Evolutionary conservation across 2,329 filamentous ascomycete species (phyloP).

Genomic region (Volutella citrinella): DNA sequence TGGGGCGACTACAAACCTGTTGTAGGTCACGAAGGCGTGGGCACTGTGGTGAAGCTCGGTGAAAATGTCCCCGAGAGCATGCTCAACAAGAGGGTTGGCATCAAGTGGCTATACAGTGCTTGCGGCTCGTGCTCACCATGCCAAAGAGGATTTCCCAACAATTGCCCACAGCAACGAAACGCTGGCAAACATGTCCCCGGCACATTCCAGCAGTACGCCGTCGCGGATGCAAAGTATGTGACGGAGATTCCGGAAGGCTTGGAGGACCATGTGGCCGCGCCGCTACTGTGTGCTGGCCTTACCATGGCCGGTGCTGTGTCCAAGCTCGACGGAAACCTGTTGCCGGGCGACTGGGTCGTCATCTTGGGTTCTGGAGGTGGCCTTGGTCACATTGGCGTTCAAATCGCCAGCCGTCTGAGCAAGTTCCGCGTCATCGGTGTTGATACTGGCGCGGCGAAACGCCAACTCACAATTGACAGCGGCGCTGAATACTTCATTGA

Average conservation of each 20-base stretch:
- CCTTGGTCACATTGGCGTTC: slow-evolving; percentile 31
- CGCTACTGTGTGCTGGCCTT: slow-evolving; percentile 30
- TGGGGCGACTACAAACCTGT: slow-evolving; percentile 25
- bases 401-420: slow-evolving; percentile 23
- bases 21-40: slow-evolving; percentile 31
- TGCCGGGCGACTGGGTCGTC: slow-evolving; percentile 26
- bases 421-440: slow-evolving; percentile 25
- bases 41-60: slow-evolving; percentile 28
- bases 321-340: slow-evolving; percentile 10
- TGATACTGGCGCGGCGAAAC: slow-evolving; percentile 22
- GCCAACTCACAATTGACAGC: slow-evolving; percentile 16
- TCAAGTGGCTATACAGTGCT: slow-evolving; percentile 44
- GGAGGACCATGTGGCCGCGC: slow-evolving; percentile 21
- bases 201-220: slow-evolving; percentile 29
- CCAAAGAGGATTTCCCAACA: slow-evolving; percentile 32
- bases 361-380: slow-evolving; percentile 30
- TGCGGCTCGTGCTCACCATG: slow-evolving; percentile 37
- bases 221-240: slow-evolving; percentile 27
- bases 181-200: slow-evolving; percentile 36
- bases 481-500: slow-evolving; percentile 29
- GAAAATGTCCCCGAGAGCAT: slow-evolving; percentile 21
- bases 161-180: slow-evolving; percentile 39
- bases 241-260: slow-evolving; percentile 22
- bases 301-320: slow-evolving; percentile 30
- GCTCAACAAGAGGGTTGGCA: slow-evolving; percentile 35